Evolutionary conservation across 805 yeast genomes (phyloP).

Genomic region (Lipomyces orientalis): DNA sequence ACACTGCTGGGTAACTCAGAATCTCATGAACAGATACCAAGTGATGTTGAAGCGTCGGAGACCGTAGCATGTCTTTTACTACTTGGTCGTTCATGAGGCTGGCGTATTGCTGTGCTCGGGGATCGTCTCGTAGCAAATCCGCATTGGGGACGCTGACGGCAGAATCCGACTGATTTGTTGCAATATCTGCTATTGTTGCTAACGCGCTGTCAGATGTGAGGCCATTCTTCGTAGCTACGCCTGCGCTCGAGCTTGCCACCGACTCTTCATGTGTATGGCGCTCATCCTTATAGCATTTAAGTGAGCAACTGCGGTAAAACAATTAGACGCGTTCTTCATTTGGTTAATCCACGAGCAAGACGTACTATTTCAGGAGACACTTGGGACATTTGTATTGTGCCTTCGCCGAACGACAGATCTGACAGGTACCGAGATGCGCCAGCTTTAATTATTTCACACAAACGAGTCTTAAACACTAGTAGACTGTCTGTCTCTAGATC

Average conservation of each 20-base stretch:
- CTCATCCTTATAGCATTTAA: slow-evolving; percentile 62
- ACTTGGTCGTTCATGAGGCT: slow-evolving; percentile 51
- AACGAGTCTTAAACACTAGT: background rate
- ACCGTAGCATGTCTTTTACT: slow-evolving; percentile 54
- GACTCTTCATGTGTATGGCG: slow-evolving; percentile 30
- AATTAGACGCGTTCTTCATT: background rate
- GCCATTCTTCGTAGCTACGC: background rate
- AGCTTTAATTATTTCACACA: slow-evolving; percentile 11
- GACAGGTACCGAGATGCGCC: slow-evolving; percentile 45
- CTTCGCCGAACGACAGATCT: slow-evolving; percentile 47
- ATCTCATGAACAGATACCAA: slow-evolving; percentile 56
- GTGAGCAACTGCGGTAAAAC: slow-evolving; percentile 54
- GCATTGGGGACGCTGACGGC: background rate
- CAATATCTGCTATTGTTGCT: background rate
- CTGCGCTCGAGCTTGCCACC: slow-evolving; percentile 36
- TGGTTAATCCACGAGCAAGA: background rate
- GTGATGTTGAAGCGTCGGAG: slow-evolving; percentile 63
- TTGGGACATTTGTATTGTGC: slow-evolving; percentile 65
- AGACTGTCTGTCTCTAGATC: too few relatives aligned
- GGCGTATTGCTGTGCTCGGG: slow-evolving; percentile 42
- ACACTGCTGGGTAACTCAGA: slow-evolving; percentile 52
- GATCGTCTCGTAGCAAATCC: background rate
- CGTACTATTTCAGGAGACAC: slow-evolving; percentile 46
- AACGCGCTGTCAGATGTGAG: background rate
- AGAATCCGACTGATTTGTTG: background rate